Evolutionary conservation across 345 rosid species (phyloP), one percentile per base, ranked within the genome.

Genomic region (Lepidium africanum): DNA sequence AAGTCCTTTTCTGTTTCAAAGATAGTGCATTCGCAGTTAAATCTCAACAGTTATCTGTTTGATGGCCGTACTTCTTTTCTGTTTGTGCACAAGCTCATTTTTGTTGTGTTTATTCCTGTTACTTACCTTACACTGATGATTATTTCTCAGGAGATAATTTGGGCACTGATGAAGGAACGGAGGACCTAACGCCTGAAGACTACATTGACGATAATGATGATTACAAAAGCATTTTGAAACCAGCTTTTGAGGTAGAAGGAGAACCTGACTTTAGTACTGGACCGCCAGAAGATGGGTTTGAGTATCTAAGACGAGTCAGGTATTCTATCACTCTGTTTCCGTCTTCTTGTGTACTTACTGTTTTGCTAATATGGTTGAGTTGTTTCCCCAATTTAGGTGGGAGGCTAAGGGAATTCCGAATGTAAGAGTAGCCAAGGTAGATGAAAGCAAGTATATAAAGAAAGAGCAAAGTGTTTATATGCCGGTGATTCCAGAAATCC

Each of bases 281-380:
- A 67, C 90, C 90, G 54, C 95, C 95, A 58, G 91, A 89, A 82
- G 97, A 94, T 81, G 99, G 97, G 63, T 68, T 87, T 41, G 97
- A 89, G 73, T 94, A 79, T 73, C 81, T 89, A 52, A 80, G 97
- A 79, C 91, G 93, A 77, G 99, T 89, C 80, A 89, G 97, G 96
- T 94, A 79, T 46, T 8, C 3, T 68, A 37, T 70, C 61, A 50
- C 62, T 66, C 13, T 49, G 32, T 73, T 32, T 36, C 60, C 6
- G 59, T 51, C 17, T 59, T 16, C 52, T 51, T 37, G 13, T 25
- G 45, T 43, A 50, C 41, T n/a, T 51, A 21, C 68, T 38, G 12
- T 57, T 73, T 33, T 4, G 41, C 40, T n/a, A 27, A 6, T 51
- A 45, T 59, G 59, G 6, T 51, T 3, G 21, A 35, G 9, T 65